Percentiles rank a stretch among this genome's conserved stretches.
Evolutionary conservation across 352 stramenopile genomes (phyloP).

Genomic region (Thraustotheca clavata): DNA sequence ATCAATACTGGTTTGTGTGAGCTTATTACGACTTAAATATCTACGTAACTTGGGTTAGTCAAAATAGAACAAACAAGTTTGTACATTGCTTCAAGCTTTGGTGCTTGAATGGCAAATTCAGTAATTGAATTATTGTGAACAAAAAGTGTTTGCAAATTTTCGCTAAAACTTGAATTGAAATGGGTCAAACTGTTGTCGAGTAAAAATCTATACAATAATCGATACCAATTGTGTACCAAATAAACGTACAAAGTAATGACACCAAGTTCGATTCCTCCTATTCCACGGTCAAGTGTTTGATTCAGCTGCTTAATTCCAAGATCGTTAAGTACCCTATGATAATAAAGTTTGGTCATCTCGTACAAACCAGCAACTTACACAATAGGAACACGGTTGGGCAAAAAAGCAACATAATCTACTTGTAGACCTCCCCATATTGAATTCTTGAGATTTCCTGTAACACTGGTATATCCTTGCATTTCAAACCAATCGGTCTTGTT

Average conservation of each 20-base stretch:
- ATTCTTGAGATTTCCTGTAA: slow-evolving; percentile 12
- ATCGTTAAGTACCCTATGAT: neutral
- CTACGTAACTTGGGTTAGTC: too few relatives aligned
- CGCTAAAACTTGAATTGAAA: slow-evolving; percentile 3
- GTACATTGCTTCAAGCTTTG: too few relatives aligned
- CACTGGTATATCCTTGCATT: too few relatives aligned
- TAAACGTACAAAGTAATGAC: slow-evolving; percentile 6
- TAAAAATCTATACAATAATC: too few relatives aligned
- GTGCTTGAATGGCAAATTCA: too few relatives aligned
- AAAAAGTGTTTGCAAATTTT: too few relatives aligned
- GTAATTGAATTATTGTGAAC: too few relatives aligned
- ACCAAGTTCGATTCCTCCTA: neutral
- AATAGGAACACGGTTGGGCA: neutral
- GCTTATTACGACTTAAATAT: too few relatives aligned
- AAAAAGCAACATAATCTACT: neutral
- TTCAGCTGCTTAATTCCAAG: neutral
- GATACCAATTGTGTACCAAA: too few relatives aligned
- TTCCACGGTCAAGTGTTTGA: neutral
- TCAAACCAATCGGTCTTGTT: slow-evolving; percentile 4
- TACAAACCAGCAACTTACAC: neutral
- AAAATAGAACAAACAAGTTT: too few relatives aligned
- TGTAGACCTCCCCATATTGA: slow-evolving; percentile 14
- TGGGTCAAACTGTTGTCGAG: too few relatives aligned
- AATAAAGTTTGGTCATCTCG: neutral
- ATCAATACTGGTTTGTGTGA: too few relatives aligned